phyloP scores from a whole-genome alignment of 2,329 filamentous ascomycete genomes.

The Conoideocrella luteorostrata region DNA sequence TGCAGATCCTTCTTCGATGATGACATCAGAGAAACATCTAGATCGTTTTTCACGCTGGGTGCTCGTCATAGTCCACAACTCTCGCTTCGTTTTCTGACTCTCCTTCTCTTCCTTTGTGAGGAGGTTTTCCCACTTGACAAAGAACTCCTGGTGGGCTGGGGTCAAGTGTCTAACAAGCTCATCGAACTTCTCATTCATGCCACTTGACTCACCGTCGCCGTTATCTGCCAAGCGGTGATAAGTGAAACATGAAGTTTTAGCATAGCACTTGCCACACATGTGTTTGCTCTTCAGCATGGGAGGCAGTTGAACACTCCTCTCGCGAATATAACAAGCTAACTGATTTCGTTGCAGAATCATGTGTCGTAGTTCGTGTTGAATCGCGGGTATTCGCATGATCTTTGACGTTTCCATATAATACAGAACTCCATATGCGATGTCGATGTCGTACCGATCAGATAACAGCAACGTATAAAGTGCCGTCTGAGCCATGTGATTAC shows the following conservation, averaged over 20 bases:
- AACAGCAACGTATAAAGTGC: constrained; percentile 88
- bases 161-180: constrained; percentile 75
- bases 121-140: constrained; percentile 88
- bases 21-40: constrained; percentile 81
- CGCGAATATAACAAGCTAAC: constrained; percentile 76
- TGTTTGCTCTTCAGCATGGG: constrained; percentile 78
- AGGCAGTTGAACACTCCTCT: constrained; percentile 72
- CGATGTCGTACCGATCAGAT: constrained; percentile 90
- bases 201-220: constrained; percentile 74
- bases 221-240: constrained; percentile 88
- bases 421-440: constrained; percentile 81
- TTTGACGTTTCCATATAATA: constrained; percentile 93
- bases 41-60: constrained; percentile 80
- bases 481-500: constrained; percentile 85
- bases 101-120: constrained; percentile 93
- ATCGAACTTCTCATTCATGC: constrained; percentile 74
- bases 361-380: constrained; percentile 82
- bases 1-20: constrained; percentile 72
- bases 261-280: constrained; percentile 82
- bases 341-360: constrained; percentile 97
- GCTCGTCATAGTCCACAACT: constrained; percentile 95
- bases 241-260: constrained; percentile 82
- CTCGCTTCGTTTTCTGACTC: constrained; percentile 75
- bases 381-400: constrained; percentile 75
- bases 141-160: constrained; percentile 70